Percentiles rank a stretch among this genome's conserved stretches.
phyloP scores from a whole-genome alignment of 805 yeast species.

The Suhomyces pyralidae region DNA sequence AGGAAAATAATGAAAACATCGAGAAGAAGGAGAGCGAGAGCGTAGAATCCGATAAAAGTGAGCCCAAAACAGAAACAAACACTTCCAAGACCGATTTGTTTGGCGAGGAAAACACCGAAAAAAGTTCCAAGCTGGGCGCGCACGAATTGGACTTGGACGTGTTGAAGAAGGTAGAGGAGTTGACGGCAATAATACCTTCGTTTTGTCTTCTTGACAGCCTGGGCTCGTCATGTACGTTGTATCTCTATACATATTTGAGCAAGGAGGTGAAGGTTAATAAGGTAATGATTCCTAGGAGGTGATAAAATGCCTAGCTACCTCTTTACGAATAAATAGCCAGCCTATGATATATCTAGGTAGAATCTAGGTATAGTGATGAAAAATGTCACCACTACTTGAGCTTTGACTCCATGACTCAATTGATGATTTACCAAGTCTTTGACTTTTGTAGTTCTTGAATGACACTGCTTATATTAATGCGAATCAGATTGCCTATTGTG shows the following conservation, averaged over 20 bases:
- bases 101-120: constrained; percentile 1
- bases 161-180: constrained; percentile 18
- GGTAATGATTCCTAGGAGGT: constrained; percentile 39
- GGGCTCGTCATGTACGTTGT: constrained; percentile 72
- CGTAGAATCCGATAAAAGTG: constrained; percentile 5
- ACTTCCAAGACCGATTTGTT: constrained; percentile 13
- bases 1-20: constrained; percentile 1
- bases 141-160: constrained; percentile 9
- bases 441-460: no score
- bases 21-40: background rate
- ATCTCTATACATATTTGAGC: constrained; percentile 75
- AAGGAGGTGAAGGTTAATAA: constrained; percentile 91
- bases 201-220: constrained; percentile 88
- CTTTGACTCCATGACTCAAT: no score
- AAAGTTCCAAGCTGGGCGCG: background rate
- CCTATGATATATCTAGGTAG: no score
- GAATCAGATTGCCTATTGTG: no score
- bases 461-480: no score
- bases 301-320: no score
- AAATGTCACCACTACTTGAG: no score
- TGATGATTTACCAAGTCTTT: no score
- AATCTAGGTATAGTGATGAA: no score
- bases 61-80: constrained; percentile 14
- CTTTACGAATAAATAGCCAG: no score
- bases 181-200: constrained; percentile 56